phyloP scores from a whole-genome alignment of 129 eudicot genomes.

The Oenanthe sinensis region DNA sequence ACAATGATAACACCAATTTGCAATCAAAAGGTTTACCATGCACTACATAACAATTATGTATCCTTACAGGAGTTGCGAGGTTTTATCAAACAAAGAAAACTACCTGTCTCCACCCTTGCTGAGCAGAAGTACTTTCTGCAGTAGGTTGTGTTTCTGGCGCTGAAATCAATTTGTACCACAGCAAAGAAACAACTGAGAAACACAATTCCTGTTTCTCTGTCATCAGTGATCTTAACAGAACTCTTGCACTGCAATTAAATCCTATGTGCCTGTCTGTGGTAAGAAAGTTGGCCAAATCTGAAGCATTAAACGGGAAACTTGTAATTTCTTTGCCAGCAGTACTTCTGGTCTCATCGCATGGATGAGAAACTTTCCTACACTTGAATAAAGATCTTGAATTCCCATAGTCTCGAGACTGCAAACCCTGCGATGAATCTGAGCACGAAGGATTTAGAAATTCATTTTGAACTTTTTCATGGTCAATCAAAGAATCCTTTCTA shows the following conservation, averaged over 20 bases:
- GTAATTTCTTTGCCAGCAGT: constrained; percentile 43
- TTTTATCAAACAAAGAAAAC: not conserved
- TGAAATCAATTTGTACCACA: constrained; percentile 91
- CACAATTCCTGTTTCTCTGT: constrained; percentile 84
- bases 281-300: constrained; percentile 86
- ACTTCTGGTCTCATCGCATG: constrained; percentile 30
- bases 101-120: constrained; percentile 99
- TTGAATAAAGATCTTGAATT: constrained; percentile 21
- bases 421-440: constrained; percentile 31
- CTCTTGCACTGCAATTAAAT: constrained; percentile 65
- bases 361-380: constrained; percentile 30
- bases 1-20: not conserved
- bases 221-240: constrained; percentile 56
- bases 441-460: constrained; percentile 24
- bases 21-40: not conserved
- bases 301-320: constrained; percentile 72
- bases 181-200: constrained; percentile 92
- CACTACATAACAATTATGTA: not conserved
- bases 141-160: constrained; percentile 84
- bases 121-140: constrained; percentile 98
- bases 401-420: constrained; percentile 24
- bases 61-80: not conserved
- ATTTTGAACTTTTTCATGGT: constrained; percentile 40
- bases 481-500: constrained; percentile 33
- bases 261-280: constrained; percentile 90